Conservation (phyloP, 2,329 filamentous ascomycete species). For the Metarhizium brunneum region DNA sequence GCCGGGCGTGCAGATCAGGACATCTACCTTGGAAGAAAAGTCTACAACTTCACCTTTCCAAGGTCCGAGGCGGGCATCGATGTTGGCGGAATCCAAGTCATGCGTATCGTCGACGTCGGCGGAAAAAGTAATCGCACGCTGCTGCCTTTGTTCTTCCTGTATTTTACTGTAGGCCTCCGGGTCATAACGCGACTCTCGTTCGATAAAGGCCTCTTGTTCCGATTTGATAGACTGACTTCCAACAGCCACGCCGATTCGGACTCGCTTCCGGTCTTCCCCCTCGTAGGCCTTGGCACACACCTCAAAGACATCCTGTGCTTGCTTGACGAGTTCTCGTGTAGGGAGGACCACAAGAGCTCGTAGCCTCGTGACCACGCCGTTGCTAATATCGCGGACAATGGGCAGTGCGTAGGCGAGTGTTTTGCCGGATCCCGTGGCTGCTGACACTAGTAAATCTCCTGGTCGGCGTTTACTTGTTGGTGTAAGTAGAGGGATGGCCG, state of each 20-base stretch:
- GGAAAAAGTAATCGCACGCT: slow-evolving; percentile 5
- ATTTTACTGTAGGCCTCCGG: slow-evolving; percentile 39
- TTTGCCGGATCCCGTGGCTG: slow-evolving; percentile 92
- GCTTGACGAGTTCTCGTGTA: slow-evolving; percentile 80
- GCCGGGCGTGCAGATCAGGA: slow-evolving; percentile 86
- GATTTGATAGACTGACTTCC: slow-evolving; percentile 68
- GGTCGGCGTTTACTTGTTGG: slow-evolving; percentile 49
- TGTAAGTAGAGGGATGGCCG: slow-evolving; percentile 67
- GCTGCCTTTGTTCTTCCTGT: slow-evolving; percentile 12
- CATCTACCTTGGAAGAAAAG: slow-evolving; percentile 67
- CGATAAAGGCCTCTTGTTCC: slow-evolving; percentile 43
- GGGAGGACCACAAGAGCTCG: slow-evolving; percentile 80
- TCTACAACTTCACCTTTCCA: slow-evolving; percentile 46
- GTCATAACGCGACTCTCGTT: slow-evolving; percentile 49
- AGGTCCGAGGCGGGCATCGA: slow-evolving; percentile 22
- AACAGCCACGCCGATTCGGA: slow-evolving; percentile 73
- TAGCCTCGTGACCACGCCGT: slow-evolving; percentile 54
- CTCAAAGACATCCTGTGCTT: slow-evolving; percentile 72
- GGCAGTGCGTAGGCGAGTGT: slow-evolving; percentile 87
- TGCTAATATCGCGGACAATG: slow-evolving; percentile 66
- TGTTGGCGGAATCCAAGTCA: slow-evolving; percentile 12
- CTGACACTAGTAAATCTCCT: slow-evolving; percentile 81
- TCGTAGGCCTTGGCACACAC: slow-evolving; percentile 57
- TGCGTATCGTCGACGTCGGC: slow-evolving; percentile 10
- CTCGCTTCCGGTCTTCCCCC: slow-evolving; percentile 48